These are phyloP conservation scores for Coemansia sp. DNA, from an alignment of 192 early-diverging fungal species.

Conservation along the genomic window DNA sequence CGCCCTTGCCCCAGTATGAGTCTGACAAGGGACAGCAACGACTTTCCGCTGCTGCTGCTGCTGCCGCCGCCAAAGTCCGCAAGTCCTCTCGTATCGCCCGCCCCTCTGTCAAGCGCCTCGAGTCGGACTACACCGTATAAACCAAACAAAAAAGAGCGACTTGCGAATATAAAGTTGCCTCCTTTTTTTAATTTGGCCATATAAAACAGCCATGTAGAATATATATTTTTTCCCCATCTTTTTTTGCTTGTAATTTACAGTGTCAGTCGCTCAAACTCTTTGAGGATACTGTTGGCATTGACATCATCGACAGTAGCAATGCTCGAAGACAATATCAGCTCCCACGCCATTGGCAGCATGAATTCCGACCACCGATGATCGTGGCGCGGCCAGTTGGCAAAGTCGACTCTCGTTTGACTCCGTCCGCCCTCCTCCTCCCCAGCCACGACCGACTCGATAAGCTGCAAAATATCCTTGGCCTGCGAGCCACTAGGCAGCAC, in stretches of 20 bases:
- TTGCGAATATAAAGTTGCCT: not conserved
- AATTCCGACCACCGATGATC: constrained; percentile 29
- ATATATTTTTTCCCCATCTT: constrained; percentile 8
- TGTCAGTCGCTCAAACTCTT: constrained; percentile 44
- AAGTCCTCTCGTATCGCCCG: constrained; percentile 51
- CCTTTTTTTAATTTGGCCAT: too few relatives aligned
- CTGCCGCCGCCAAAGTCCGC: constrained; percentile 34
- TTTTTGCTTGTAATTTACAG: constrained; percentile 4
- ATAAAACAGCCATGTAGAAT: not conserved
- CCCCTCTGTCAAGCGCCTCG: constrained; percentile 47
- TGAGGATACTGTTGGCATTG: constrained; percentile 13
- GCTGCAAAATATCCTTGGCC: constrained; percentile 30
- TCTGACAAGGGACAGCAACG: not conserved
- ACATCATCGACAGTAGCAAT: constrained; percentile 23
- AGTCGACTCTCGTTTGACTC: constrained; percentile 9
- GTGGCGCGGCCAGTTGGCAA: not conserved
- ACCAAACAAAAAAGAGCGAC: not conserved
- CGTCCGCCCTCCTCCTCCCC: constrained; percentile 10
- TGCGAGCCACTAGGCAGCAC: constrained; percentile 34
- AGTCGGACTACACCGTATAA: constrained; percentile 33
- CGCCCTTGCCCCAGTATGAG: not conserved
- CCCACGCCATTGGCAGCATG: constrained; percentile 54
- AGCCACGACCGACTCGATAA: constrained; percentile 29
- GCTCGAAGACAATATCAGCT: constrained; percentile 35
- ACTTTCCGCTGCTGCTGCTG: not conserved